phyloP scores from a whole-genome alignment of 148 eudicot genomes.

The Selenicereus undatus region DNA sequence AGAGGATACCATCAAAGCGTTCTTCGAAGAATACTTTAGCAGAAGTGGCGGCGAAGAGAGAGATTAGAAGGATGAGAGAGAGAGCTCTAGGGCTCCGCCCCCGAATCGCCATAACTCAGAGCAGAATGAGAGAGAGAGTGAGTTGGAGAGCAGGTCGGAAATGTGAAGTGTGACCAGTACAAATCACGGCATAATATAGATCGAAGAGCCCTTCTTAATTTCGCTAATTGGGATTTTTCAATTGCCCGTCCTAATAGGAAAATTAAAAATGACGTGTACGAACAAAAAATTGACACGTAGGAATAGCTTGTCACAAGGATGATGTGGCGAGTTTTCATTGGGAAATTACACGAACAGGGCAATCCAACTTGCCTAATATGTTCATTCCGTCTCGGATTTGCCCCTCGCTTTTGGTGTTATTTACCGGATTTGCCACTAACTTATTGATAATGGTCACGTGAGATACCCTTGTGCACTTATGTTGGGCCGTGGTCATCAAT shows the following conservation, averaged over 20 bases:
- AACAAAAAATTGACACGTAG: constrained; percentile 23
- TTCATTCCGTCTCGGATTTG: background rate
- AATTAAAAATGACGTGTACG: constrained; percentile 28
- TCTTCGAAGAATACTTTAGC: constrained; percentile 82
- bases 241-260: constrained; percentile 9
- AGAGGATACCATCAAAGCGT: constrained; percentile 59
- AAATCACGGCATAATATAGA: constrained; percentile 9
- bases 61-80: constrained; percentile 54
- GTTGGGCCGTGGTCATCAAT: background rate
- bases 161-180: constrained; percentile 16
- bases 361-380: background rate
- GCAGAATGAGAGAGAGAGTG: constrained; percentile 1
- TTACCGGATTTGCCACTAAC: constrained; percentile 10
- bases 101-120: constrained; percentile 50
- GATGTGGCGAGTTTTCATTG: constrained; percentile 44
- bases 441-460: constrained; percentile 20
- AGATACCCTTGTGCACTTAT: constrained; percentile 6
- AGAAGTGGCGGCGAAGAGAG: constrained; percentile 50
- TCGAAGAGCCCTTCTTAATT: background rate
- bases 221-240: background rate
- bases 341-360: constrained; percentile 22
- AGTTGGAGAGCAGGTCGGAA: background rate
- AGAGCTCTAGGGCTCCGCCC: constrained; percentile 51
- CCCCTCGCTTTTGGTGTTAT: constrained; percentile 3
- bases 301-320: constrained; percentile 22